Evolutionary conservation across 768 basidiomycete species (phyloP).

Genomic region (Boletus tomentosulus): DNA sequence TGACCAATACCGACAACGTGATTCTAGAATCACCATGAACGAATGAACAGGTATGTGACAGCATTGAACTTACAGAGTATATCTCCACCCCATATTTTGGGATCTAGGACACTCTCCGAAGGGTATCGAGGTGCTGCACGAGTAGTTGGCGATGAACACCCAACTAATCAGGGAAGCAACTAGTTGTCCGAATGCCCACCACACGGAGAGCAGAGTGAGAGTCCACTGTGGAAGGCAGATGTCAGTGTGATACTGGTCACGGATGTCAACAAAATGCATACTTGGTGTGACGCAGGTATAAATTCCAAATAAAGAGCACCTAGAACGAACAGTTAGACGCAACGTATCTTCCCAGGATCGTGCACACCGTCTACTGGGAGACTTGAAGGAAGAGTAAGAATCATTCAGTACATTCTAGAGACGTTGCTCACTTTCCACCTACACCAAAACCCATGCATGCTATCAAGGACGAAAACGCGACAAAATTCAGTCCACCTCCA

Average conservation of each 20-base stretch:
- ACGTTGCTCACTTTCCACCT: conserved; percentile 45
- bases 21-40: conserved; percentile 25
- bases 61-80: conserved; percentile 36
- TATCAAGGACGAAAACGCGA: conserved; percentile 41
- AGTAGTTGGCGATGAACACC: conserved; percentile 53
- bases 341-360: background rate
- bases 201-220: conserved; percentile 50
- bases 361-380: conserved; percentile 45
- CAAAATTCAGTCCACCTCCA: conserved; percentile 44
- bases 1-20: conserved; percentile 34
- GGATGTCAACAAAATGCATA: conserved; percentile 3
- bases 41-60: background rate
- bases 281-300: conserved; percentile 41
- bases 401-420: conserved; percentile 10
- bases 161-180: conserved; percentile 50
- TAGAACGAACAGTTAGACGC: conserved; percentile 15
- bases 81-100: conserved; percentile 61
- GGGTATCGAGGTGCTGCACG: conserved; percentile 35
- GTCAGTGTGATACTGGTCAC: background rate
- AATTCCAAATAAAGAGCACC: conserved; percentile 45
- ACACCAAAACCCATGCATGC: conserved; percentile 48
- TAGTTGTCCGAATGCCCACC: conserved; percentile 52
- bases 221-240: conserved; percentile 36
- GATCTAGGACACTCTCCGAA: conserved; percentile 42
- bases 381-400: conserved; percentile 23